Evolutionary conservation across 371 early-diverging fungal species (phyloP), one percentile per base, ranked within the genome.

Genomic region (Syncephalastrum contaminatum): DNA sequence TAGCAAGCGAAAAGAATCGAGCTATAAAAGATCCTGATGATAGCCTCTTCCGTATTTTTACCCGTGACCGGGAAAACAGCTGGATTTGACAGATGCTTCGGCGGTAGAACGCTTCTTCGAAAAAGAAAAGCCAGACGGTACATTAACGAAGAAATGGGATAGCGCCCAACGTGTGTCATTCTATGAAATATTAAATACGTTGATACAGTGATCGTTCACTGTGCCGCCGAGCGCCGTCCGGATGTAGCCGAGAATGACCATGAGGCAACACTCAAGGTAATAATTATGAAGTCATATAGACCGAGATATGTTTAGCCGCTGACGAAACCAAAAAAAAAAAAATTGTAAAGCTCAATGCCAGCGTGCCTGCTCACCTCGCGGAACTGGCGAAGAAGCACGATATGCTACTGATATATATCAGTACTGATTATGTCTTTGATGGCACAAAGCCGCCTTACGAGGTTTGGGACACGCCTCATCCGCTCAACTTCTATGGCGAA

Each of bases 401-500:
- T 6, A 75, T 85, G 21, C 71, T 81, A 63, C 60, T 94, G 46
- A 73, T 91, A 16, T 93, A 93, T 64, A 85, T 95, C 18, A 92
- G 92, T n/a, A 90, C 95, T 0, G 94, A 95, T 68, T 93, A 93
- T 62, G 94, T 95, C 12, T 95, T 94, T 76, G 94, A 95, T 56
- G 95, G 95, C 39, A 86, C 70, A 4, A 64, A 64, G 1, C 91
- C 93, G 22, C 92, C 90, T 13, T 95, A 92, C 59, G 72, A 88
- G 18, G 84, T 85, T 2, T 75, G 74, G 40, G 89, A 82, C 58
- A 64, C 53, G 58, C 83, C 90, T 7, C 85, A 90, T 57, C 95
- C 95, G 43, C 67, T 95, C 21, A 88, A 93, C 59, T 84, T 85
- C 54, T 95, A 95, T 53, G 93, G 91, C 8, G 64, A 83, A 43